Conservation (phyloP, 495 filamentous ascomycete genomes). For the Alectoria sarmentosa region DNA sequence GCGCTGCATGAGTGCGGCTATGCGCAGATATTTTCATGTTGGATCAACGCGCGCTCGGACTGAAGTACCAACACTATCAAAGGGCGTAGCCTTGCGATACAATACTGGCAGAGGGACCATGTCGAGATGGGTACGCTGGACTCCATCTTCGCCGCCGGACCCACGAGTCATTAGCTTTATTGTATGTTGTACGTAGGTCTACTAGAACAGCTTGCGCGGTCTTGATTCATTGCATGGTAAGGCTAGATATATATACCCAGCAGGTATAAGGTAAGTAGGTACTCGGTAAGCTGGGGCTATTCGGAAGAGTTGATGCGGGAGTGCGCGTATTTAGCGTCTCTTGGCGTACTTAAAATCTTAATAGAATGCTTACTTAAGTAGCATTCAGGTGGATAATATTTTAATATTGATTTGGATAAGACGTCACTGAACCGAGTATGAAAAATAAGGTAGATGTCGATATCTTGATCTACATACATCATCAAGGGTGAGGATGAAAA, state of each 20-base stretch:
- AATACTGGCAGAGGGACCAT: neutral
- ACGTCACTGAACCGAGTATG: too few relatives aligned
- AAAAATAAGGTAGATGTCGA: too few relatives aligned
- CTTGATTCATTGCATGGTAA: neutral
- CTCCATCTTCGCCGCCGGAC: neutral
- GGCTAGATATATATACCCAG: neutral
- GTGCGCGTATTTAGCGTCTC: too few relatives aligned
- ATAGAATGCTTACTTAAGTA: too few relatives aligned
- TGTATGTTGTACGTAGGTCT: neutral
- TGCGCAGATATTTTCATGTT: neutral
- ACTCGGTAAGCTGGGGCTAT: neutral
- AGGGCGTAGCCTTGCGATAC: neutral
- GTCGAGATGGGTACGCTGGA: neutral
- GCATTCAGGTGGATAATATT: too few relatives aligned
- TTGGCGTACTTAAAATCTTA: too few relatives aligned
- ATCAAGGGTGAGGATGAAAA: too few relatives aligned
- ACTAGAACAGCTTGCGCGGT: neutral
- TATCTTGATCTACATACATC: too few relatives aligned
- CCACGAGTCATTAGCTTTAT: neutral
- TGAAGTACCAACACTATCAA: neutral
- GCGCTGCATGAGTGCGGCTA: neutral
- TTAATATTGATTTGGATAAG: too few relatives aligned
- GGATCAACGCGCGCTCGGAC: neutral
- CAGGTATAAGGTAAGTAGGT: neutral
- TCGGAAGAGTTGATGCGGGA: neutral